These are phyloP conservation scores for Rhizopogon salebrosus DNA, from an alignment of 768 basidiomycete species.

Conservation along the genomic window DNA sequence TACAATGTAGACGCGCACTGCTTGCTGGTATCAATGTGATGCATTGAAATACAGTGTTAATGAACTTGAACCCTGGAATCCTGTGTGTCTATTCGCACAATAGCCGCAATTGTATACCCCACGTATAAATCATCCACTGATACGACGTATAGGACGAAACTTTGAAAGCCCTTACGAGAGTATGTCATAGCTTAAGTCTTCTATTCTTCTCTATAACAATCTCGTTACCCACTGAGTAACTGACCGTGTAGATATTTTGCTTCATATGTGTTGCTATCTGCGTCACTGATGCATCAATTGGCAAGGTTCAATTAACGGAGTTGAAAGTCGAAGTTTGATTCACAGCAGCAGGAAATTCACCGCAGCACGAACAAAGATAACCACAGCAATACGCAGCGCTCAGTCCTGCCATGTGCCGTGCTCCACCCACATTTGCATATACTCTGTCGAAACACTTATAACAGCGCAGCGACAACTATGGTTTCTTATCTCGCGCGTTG, in stretches of 20 bases:
- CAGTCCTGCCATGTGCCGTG: slow-evolving; percentile 1
- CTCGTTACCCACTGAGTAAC: too few relatives aligned
- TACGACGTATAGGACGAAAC: too few relatives aligned
- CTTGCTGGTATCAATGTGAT: too few relatives aligned
- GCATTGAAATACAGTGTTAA: too few relatives aligned
- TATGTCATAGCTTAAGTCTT: not conserved
- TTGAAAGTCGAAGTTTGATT: not conserved
- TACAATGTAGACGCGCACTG: too few relatives aligned
- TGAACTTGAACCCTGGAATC: too few relatives aligned
- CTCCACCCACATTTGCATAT: not conserved
- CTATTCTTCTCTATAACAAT: not conserved
- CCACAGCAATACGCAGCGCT: not conserved
- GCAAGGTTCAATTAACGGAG: slow-evolving; percentile 1
- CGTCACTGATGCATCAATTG: not conserved
- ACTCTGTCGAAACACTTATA: not conserved
- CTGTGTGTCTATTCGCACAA: too few relatives aligned
- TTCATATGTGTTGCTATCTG: not conserved
- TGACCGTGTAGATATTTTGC: not conserved
- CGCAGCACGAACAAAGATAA: not conserved
- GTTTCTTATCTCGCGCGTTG: too few relatives aligned
- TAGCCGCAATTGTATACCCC: too few relatives aligned
- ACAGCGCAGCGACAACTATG: not conserved
- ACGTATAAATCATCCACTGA: too few relatives aligned
- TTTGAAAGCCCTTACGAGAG: not conserved
- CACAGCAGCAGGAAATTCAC: not conserved